Evolutionary conservation across 2,329 filamentous ascomycete species (phyloP), one percentile per base, ranked within the genome.

Genomic region (Aphanoascus verrucosus): DNA sequence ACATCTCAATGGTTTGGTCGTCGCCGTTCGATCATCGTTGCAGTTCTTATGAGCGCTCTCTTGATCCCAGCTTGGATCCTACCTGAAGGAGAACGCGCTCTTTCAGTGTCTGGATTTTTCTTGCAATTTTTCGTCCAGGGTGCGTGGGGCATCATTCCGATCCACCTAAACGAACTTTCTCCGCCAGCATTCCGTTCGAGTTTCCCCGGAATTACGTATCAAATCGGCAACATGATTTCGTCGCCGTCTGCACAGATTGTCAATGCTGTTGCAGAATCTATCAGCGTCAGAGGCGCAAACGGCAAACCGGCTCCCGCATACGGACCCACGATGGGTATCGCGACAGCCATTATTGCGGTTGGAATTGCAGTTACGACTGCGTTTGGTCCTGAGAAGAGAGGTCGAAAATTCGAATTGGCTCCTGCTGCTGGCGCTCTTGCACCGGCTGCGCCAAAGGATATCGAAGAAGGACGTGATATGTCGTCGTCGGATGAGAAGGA

Each of bases 101-200:
- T 91, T 83, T 14, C 83, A 80, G 88, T 86, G 0, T 82, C 85
- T 0, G 87, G 87, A 1, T 94, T 93, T 69, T 93, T 94, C 67
- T 78, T 91, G 71, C 85, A 88, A 64, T 87, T 88, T 65, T 85
- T 80, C 63, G 84, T 88, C 1, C 85, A 88, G 66, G 85, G 85
- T 19, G 85, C 85, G 0, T 88, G 85, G 85, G 85, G 79, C 37
- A 81, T 86, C 1, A 81, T 86, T 19, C 83, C 83, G 9, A 83
- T 84, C 58, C 81, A 84, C 59, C 70, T 84, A 9, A 84, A 84
- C 78, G 81, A 84, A 59, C 69, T 84, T 1, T 77, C 78, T 0
- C 81, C 81, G 0, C 78, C 78, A 6, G 70, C 74, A 2, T 80
- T 84, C 67, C 72, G 81, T 2, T 83, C 81, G 1, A 82, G 82